A percentile compares a stretch with the other conserved stretches of the same genome.
Evolutionary conservation across 2,329 filamentous ascomycete species (phyloP).

Genomic region (Colletotrichum spinosum): DNA sequence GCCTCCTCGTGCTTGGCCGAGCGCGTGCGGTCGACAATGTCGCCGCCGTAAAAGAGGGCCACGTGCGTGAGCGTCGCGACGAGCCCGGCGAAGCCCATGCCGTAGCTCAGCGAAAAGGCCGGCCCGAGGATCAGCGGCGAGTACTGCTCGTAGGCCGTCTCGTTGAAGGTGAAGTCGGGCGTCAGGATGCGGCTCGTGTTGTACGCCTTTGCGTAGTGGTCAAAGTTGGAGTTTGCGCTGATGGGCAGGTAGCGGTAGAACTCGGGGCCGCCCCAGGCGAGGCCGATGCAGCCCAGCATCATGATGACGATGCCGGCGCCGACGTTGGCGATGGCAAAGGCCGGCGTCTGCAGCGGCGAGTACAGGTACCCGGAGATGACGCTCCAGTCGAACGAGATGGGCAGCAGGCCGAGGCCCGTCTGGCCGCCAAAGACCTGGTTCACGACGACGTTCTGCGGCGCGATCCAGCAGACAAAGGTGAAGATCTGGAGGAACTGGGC

Average conservation of each 20-base stretch:
- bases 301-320: slow-evolving; percentile 65
- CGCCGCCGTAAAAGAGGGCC: slow-evolving; percentile 62
- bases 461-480: slow-evolving; percentile 71
- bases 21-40: slow-evolving; percentile 53
- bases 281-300: slow-evolving; percentile 59
- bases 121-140: slow-evolving; percentile 64
- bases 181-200: slow-evolving; percentile 70
- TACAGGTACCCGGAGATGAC: slow-evolving; percentile 60
- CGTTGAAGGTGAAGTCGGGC: slow-evolving; percentile 66
- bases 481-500: slow-evolving; percentile 53
- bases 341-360: slow-evolving; percentile 63
- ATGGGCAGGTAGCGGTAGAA: slow-evolving; percentile 60
- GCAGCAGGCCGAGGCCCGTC: slow-evolving; percentile 69
- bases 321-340: slow-evolving; percentile 68
- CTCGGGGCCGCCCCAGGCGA: slow-evolving; percentile 61
- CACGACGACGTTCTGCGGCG: slow-evolving; percentile 68
- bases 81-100: slow-evolving; percentile 67
- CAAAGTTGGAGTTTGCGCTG: slow-evolving; percentile 65
- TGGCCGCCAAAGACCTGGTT: slow-evolving; percentile 73
- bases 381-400: slow-evolving; percentile 69
- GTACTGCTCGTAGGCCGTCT: slow-evolving; percentile 70
- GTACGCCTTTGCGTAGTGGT: slow-evolving; percentile 71
- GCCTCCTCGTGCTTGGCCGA: slow-evolving; percentile 53
- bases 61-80: slow-evolving; percentile 65
- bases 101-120: slow-evolving; percentile 67